Percentiles rank a stretch among this genome's conserved stretches.
Conservation (phyloP, 1,284 basidiomycete genomes). For the Malassezia pachydermatis region DNA sequence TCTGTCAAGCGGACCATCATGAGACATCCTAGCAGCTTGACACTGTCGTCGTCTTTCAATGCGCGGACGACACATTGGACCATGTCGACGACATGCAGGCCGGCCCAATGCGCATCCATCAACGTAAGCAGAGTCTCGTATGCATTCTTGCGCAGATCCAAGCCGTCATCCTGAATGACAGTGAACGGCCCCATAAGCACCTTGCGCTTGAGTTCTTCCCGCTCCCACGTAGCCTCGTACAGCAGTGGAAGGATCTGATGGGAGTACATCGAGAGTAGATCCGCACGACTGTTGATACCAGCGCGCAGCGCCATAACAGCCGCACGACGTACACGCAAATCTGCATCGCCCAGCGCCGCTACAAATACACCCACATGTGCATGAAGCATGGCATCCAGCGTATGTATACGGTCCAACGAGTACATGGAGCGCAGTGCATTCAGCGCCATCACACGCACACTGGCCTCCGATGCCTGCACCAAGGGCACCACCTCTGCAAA, state of each 20-base stretch:
- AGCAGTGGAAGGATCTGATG: conserved; percentile 65
- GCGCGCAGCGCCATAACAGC: conserved; percentile 70
- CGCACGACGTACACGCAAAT: conserved; percentile 50
- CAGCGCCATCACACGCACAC: conserved; percentile 69
- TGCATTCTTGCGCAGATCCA: conserved; percentile 76
- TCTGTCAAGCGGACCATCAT: conserved; percentile 81
- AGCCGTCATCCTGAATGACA: conserved; percentile 82
- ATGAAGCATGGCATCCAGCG: conserved; percentile 78
- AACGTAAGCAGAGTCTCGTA: conserved; percentile 96
- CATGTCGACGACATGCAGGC: conserved; percentile 76
- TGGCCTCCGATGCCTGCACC: conserved; percentile 52
- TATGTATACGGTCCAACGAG: conserved; percentile 63
- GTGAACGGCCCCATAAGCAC: conserved; percentile 99
- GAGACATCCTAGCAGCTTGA: conserved; percentile 93
- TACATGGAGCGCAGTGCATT: conserved; percentile 92
- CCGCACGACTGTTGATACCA: conserved; percentile 83
- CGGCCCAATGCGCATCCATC: conserved; percentile 75
- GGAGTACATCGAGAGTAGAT: conserved; percentile 78
- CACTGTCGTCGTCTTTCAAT: conserved; percentile 81
- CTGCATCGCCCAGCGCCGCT: conserved; percentile 69
- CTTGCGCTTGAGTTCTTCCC: conserved; percentile 52
- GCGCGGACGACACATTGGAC: conserved; percentile 70
- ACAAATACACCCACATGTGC: conserved; percentile 81
- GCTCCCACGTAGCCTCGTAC: conserved; percentile 75
- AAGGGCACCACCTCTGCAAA: conserved; percentile 58